Base-by-base conservation (phyloP, 1,139 yeast genomes). In the Yamadazyma buinensis region DNA sequence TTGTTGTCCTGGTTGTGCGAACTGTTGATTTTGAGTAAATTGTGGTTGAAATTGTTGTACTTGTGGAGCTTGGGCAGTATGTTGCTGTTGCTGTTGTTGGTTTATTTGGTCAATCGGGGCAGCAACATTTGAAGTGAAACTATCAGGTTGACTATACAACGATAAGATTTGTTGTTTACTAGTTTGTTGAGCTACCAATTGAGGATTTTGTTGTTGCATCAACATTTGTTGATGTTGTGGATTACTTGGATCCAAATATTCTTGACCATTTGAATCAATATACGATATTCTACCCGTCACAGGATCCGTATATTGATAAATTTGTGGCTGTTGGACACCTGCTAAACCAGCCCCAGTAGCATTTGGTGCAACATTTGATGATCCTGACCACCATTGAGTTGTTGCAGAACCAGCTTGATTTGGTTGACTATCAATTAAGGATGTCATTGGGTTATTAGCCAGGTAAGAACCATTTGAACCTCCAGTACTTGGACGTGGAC, bases 271-370 rank as follows among this genome's bases (percentile, higher is more conserved):
- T 3, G 69, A 55, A 48, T 79, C 85, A 30, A 79, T 66, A 44
- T 78, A 76, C 29, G 74, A 73, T n/a, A 77, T 55, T 36, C 69
- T 70, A 15, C 84, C 84, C 0, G 83, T 77, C 11, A 67, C 54
- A 6, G 84, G 84, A 45, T 79, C 84, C 8, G 81, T 67, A 48
- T 76, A 79, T 48, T 78, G 84, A 46, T 72, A 79, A 27, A 75
- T 68, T 37, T 66, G 72, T 3, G 72, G 71, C 32, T 49, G 60
- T 36, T 18, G 50, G 35, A 11, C 23, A 23, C 14, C 14, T 6
- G 41, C 30, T 9, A 25, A 10, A 11, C 18, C 5, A 4, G 20
- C 26, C 37, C 40, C 41, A 14, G 42, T 28, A 32, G 46, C 28
- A 34, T 47, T 38, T 31, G 52, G 25, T 26, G 49, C 29, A 18